phyloP scores from a whole-genome alignment of 805 yeast species.

The Scheffersomyces amazonensis region DNA sequence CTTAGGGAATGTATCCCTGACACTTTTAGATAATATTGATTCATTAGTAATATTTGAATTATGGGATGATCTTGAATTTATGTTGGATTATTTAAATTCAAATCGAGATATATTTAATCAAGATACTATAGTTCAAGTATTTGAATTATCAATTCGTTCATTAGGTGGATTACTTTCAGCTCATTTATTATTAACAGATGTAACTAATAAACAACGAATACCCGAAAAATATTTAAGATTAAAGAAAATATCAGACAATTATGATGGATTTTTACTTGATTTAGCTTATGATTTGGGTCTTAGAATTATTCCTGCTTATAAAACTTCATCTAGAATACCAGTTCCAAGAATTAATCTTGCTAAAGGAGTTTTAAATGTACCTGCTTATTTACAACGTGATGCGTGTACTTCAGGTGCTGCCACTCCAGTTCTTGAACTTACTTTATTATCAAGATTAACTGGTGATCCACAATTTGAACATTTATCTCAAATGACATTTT shows the following conservation, averaged over 20 bases:
- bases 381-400: conserved; percentile 48
- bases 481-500: conserved; percentile 59
- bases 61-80: conserved; percentile 45
- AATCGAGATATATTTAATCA: conserved; percentile 44
- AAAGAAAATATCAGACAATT: conserved; percentile 27
- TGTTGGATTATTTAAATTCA: conserved; percentile 24
- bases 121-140: conserved; percentile 78
- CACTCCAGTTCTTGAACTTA: conserved; percentile 77
- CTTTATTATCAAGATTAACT: conserved; percentile 70
- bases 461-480: conserved; percentile 70
- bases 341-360: conserved; percentile 73
- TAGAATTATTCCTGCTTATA: conserved; percentile 67
- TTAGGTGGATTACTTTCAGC: conserved; percentile 80
- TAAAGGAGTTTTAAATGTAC: conserved; percentile 47
- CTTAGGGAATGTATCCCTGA: conserved; percentile 77
- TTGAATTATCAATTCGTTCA: conserved; percentile 79
- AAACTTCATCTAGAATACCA: conserved; percentile 65
- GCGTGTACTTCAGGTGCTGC: conserved; percentile 90
- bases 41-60: conserved; percentile 74
- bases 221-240: conserved; percentile 31
- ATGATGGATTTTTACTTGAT: conserved; percentile 69
- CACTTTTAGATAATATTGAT: conserved; percentile 77
- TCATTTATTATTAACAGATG: conserved; percentile 51
- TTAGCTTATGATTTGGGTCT: conserved; percentile 77
- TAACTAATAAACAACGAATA: conserved; percentile 6